Percentiles rank a stretch among this genome's conserved stretches.
phyloP scores from a whole-genome alignment of 163 green algal species.

The Scenedesmus sp. region DNA sequence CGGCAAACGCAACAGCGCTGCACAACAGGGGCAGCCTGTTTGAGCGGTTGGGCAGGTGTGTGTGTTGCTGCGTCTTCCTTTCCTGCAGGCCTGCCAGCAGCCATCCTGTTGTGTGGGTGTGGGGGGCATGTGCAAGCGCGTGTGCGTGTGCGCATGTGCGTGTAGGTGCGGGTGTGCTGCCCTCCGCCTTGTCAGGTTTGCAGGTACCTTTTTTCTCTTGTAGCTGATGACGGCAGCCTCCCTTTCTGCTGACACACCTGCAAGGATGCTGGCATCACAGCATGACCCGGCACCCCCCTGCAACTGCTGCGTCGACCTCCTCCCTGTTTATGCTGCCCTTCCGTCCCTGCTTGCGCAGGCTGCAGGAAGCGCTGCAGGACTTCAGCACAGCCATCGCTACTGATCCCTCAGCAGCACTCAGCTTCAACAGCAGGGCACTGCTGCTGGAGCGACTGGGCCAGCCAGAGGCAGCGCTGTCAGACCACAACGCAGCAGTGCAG shows the following conservation, averaged over 20 bases:
- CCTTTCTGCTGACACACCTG: no score
- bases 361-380: constrained; percentile 75
- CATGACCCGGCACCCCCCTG: not conserved
- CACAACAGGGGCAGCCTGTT: constrained; percentile 83
- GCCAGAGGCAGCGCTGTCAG: constrained; percentile 65
- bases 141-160: no score
- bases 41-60: constrained; percentile 74
- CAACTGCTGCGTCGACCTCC: not conserved
- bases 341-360: constrained; percentile 36
- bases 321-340: not conserved
- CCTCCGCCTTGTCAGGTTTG: no score
- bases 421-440: constrained; percentile 75
- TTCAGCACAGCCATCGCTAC: constrained; percentile 71
- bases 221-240: no score
- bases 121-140: no score
- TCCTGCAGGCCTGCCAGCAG: no score
- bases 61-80: not conserved
- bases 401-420: constrained; percentile 67
- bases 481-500: constrained; percentile 76
- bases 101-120: not conserved
- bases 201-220: no score
- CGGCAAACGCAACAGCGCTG: constrained; percentile 78
- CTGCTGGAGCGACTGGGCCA: constrained; percentile 67
- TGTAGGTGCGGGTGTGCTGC: no score
- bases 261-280: not conserved